phyloP scores from a whole-genome alignment of 495 filamentous ascomycete species.

The Astrocystis sublimbata region DNA sequence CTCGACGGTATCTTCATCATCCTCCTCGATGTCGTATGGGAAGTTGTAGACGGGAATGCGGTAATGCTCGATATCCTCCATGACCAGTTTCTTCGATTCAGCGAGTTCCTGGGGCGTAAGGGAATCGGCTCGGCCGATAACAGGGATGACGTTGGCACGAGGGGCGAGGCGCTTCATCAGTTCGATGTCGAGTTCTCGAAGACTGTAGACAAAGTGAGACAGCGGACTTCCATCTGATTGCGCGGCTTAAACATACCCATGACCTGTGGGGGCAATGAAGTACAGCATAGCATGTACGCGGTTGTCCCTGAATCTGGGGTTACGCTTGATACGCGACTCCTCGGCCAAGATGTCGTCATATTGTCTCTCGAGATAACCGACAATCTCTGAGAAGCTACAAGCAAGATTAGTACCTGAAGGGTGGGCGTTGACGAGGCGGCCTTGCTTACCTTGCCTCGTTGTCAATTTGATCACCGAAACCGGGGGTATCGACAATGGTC shows the following conservation, averaged over 20 bases:
- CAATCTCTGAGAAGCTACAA: slow-evolving; percentile 88
- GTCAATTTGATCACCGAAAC: slow-evolving; percentile 98
- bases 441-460: slow-evolving; percentile 87
- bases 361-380: slow-evolving; percentile 96
- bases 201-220: slow-evolving; percentile 53
- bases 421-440: slow-evolving; percentile 1
- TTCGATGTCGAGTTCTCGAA: slow-evolving; percentile 98
- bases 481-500: slow-evolving; percentile 97
- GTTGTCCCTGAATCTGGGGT: slow-evolving; percentile 98
- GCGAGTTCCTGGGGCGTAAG: slow-evolving; percentile 95
- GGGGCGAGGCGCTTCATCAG: slow-evolving; percentile 98
- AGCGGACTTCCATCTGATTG: not conserved
- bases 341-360: slow-evolving; percentile 99
- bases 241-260: slow-evolving; percentile 63
- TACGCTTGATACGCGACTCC: slow-evolving; percentile 99
- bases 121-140: slow-evolving; percentile 97
- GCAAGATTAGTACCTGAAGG: slow-evolving; percentile 11
- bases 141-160: slow-evolving; percentile 97
- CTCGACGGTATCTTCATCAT: slow-evolving; percentile 98
- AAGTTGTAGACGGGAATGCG: slow-evolving; percentile 99
- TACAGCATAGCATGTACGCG: slow-evolving; percentile 97
- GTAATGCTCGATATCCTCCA: slow-evolving; percentile 99
- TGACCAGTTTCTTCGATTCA: slow-evolving; percentile 98
- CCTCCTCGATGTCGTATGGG: slow-evolving; percentile 98
- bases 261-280: slow-evolving; percentile 98